Conservation (phyloP, 768 basidiomycete species). For the Mycena crocata region DNA sequence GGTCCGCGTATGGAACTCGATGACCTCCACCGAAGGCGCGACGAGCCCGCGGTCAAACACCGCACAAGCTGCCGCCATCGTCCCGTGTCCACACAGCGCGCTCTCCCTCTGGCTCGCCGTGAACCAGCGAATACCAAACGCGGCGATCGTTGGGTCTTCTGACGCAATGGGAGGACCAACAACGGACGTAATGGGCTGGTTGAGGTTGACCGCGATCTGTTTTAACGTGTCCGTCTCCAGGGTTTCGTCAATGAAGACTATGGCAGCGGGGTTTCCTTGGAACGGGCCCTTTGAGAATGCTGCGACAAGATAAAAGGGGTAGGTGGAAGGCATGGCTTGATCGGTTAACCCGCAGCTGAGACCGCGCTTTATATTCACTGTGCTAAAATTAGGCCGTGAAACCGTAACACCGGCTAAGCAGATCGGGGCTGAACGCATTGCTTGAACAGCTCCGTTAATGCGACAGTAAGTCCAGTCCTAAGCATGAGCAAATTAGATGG, state of each 20-base stretch:
- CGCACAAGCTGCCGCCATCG: slow-evolving; percentile 55
- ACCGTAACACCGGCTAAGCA: no score
- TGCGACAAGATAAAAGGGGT: slow-evolving; percentile 52
- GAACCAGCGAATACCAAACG: slow-evolving; percentile 55
- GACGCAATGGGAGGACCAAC: slow-evolving; percentile 41
- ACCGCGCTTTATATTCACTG: no score
- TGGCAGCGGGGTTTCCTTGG: slow-evolving; percentile 58
- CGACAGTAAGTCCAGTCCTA: no score
- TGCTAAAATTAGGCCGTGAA: no score
- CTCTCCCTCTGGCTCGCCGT: slow-evolving; percentile 43
- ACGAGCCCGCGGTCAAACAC: slow-evolving; percentile 49
- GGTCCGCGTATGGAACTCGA: slow-evolving; percentile 47
- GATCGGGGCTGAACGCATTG: no score
- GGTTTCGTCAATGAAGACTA: slow-evolving; percentile 50
- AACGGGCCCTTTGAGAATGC: slow-evolving; percentile 57
- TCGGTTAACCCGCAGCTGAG: no score
- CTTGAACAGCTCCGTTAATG: no score
- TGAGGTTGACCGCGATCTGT: slow-evolving; percentile 55
- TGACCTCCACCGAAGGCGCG: slow-evolving; percentile 39
- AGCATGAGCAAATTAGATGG: no score
- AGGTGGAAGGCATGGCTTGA: slow-evolving; percentile 28
- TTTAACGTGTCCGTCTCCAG: slow-evolving; percentile 43
- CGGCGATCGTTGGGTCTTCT: slow-evolving; percentile 39
- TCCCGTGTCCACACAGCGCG: slow-evolving; percentile 40
- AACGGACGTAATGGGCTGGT: slow-evolving; percentile 57